Evolutionary conservation across 805 yeast genomes (phyloP), one percentile per base, ranked within the genome.

Genomic region (Candida incommunis): DNA sequence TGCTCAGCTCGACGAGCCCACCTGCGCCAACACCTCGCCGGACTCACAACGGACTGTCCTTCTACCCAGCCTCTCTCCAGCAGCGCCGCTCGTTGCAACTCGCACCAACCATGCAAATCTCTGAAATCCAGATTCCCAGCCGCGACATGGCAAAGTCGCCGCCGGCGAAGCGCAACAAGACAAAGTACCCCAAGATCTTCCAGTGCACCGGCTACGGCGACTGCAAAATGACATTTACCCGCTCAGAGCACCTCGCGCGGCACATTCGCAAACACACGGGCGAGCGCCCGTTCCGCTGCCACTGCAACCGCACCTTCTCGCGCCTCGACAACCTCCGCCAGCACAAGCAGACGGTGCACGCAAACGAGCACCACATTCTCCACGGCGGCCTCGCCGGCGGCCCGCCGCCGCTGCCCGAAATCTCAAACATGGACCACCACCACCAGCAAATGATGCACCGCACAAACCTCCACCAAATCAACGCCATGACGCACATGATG

Each of bases 221-320:
- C 52, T 87, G 96, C 63, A 69, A 67, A 46, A 87, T 88, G 95
- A 74, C 88, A 4, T 87, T 87, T 62, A 83, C 95, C 2, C 70
- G 96, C 43, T 80, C 92, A 5, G 96, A 88, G 60, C 96, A 88
- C 63, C 70, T 87, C 53, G 95, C 95, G 1, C 70, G 96, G 48
- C 96, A 87, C 65, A 81, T 88, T 45, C 68, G 96, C 47, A 88
- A 87, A 55, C 96, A 87, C 60, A 88, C 96, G 0, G 96, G 96
- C 40, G 96, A 87, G 61, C 69, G 95, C 46, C 96, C 96, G 2
- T 87, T 86, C 60, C 77, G 82, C 45, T 87, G 96, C 61, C 81
- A 80, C 42, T 82, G 81, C 60, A 68, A 78, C 26, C 78, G 87
- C 57, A 73, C 76, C 57, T 87, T 87, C 59, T 78, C 87, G 16